Evolutionary conservation across 345 rosid species (phyloP), one percentile per base, ranked within the genome.

Genomic region (Eucalyptus paniculata): DNA sequence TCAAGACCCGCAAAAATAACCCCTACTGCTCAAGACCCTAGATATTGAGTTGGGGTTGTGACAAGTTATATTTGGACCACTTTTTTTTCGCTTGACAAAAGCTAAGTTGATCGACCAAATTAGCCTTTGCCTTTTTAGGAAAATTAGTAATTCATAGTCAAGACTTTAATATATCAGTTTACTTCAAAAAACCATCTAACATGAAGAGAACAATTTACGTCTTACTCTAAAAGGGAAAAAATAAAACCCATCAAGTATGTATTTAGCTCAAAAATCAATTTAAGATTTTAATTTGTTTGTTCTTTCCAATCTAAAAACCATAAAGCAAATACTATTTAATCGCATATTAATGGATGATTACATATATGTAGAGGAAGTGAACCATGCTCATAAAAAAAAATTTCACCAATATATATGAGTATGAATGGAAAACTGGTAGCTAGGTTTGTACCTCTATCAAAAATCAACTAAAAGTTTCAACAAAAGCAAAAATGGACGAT

Each of bases 41-140:
- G 2, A 50, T 50, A 6, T n/a, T n/a, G 21, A 50, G 54, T 50
- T 50, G 21, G 21, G 54, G 19, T 50, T 3, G 8, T 50, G 54
- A 50, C 1, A 21, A 11, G 1, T 53, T 53, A 53, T 53, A 19
- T 53, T 2, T 2, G 0, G 1, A 53, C 58, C 58, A 5, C 26
- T 3, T 53, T 53, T 53, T 19, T 3, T 9, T 44, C 45, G 11
- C 26, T 53, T 53, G 58, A 19, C 9, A 19, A 11, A 53, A 18
- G 58, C 58, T 53, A 53, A 53, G 58, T 53, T 53, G 58, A 21
- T 53, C 5, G 0, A 19, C 58, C 58, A 53, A 53, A 53, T 53
- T 21, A 53, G 10, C 58, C 26, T 53, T 19, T 21, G 24, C 5
- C 58, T 3, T 53, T 53, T 19, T 53, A 53, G 58, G 58, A 53